phyloP scores from a whole-genome alignment of 2,329 filamentous ascomycete species.

The Botrytis squamosa region DNA sequence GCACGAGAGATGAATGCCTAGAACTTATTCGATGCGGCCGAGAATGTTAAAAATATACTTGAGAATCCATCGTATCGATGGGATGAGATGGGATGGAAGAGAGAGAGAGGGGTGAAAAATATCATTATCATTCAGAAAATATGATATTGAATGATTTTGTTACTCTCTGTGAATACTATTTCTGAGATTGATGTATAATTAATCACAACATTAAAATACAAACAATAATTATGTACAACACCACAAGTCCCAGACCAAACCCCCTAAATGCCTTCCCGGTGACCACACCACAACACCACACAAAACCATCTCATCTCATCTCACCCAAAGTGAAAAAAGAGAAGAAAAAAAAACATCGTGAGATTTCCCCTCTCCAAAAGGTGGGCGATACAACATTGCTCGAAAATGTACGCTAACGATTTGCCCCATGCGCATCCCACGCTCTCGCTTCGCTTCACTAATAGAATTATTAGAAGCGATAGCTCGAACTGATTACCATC shows the following conservation, averaged over 20 bases:
- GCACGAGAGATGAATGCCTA: neutral
- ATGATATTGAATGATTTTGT: neutral
- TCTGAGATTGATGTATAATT: neutral
- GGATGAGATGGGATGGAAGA: neutral
- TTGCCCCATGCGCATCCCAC: neutral
- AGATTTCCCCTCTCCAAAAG: neutral
- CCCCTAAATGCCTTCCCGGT: neutral
- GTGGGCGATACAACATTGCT: neutral
- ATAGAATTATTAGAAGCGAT: neutral
- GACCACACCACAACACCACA: neutral
- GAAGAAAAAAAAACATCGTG: neutral
- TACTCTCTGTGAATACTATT: neutral
- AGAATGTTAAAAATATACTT: neutral
- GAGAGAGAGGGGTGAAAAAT: neutral
- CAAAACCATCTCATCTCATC: neutral
- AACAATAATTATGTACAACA: neutral
- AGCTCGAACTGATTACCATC: neutral
- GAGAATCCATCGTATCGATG: neutral
- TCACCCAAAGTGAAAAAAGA: neutral
- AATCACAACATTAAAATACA: neutral
- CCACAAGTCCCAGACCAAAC: neutral
- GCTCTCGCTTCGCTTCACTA: neutral
- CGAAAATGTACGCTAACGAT: conserved; percentile 3
- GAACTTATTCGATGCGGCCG: neutral
- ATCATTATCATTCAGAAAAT: neutral